Conservation (phyloP, 768 basidiomycete genomes). For the Floccularia luteovirens region DNA sequence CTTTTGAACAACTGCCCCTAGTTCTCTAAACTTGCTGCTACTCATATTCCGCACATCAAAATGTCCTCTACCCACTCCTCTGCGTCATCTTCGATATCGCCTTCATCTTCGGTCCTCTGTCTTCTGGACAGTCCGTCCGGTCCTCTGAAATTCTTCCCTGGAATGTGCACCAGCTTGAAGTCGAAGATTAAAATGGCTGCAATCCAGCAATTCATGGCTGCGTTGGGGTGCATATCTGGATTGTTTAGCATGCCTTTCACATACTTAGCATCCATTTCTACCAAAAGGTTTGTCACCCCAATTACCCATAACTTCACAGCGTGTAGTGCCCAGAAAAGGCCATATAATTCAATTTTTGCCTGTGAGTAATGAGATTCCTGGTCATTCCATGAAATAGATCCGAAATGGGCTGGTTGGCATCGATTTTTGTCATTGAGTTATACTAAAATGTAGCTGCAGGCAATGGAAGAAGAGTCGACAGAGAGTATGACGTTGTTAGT, state of each 20-base stretch:
- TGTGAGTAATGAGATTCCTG: slow-evolving; percentile 25
- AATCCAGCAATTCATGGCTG: slow-evolving; percentile 28
- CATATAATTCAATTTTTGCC: slow-evolving; percentile 31
- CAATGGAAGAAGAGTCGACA: too few species aligned
- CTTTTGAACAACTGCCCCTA: too few species aligned
- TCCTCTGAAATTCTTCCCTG: slow-evolving; percentile 15
- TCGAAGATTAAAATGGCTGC: slow-evolving; percentile 21
- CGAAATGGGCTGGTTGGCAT: slow-evolving; percentile 20
- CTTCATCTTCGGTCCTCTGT: slow-evolving; percentile 8
- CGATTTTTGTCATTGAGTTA: slow-evolving; percentile 9
- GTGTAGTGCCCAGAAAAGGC: slow-evolving; percentile 18
- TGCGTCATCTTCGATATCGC: not conserved
- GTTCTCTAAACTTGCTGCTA: not conserved
- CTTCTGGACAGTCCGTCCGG: slow-evolving; percentile 24
- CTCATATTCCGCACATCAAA: not conserved
- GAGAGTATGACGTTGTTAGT: too few species aligned
- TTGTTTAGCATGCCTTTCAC: slow-evolving; percentile 24
- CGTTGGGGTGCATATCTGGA: slow-evolving; percentile 23
- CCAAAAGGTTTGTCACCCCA: slow-evolving; percentile 18
- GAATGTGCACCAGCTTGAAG: slow-evolving; percentile 21
- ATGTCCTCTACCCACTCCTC: not conserved
- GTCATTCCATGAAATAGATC: slow-evolving; percentile 28
- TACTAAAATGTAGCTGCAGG: too few species aligned
- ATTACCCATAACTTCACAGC: slow-evolving; percentile 11
- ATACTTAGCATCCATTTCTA: slow-evolving; percentile 24